These are phyloP conservation scores for Verticillium zaregamsianum DNA, from an alignment of 2,329 filamentous ascomycete genomes.

Conservation along the genomic window DNA sequence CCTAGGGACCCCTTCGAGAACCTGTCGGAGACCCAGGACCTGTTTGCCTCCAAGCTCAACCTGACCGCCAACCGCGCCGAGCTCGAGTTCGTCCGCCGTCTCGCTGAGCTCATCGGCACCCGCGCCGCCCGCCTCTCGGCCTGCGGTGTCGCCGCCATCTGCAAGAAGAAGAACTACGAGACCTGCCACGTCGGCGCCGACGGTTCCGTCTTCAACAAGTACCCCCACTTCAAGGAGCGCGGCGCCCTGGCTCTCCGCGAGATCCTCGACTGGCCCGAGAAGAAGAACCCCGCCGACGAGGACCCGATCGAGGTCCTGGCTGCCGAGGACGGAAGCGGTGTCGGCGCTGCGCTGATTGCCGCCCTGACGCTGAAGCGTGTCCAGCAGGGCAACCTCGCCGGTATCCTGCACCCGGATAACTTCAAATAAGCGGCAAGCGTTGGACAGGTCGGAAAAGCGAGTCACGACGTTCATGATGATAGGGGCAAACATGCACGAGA, in stretches of 20 bases:
- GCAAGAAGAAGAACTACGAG: conserved; percentile 89
- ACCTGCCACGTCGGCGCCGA: conserved; percentile 93
- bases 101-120: conserved; percentile 91
- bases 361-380: conserved; percentile 63
- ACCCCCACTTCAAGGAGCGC: conserved; percentile 94
- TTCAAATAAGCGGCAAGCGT: conserved; percentile 34
- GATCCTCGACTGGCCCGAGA: conserved; percentile 89
- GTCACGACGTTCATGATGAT: conserved; percentile 8
- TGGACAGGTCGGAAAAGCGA: background rate
- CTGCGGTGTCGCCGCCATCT: conserved; percentile 93
- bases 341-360: conserved; percentile 94
- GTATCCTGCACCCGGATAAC: conserved; percentile 62
- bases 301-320: conserved; percentile 85
- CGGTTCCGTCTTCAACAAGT: conserved; percentile 98
- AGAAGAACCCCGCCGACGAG: conserved; percentile 64
- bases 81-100: conserved; percentile 81
- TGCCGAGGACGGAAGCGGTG: conserved; percentile 93
- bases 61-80: conserved; percentile 71
- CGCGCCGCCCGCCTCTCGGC: conserved; percentile 89
- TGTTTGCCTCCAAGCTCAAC: conserved; percentile 72
- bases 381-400: conserved; percentile 57
- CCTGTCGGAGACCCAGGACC: conserved; percentile 79
- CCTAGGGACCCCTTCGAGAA: conserved; percentile 88
- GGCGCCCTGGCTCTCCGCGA: conserved; percentile 87
- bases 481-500: conserved; percentile 1